Percentiles rank a stretch among this genome's conserved stretches.
phyloP scores from a whole-genome alignment of 352 stramenopile species.

The Phytophthora macrochlamydospora region DNA sequence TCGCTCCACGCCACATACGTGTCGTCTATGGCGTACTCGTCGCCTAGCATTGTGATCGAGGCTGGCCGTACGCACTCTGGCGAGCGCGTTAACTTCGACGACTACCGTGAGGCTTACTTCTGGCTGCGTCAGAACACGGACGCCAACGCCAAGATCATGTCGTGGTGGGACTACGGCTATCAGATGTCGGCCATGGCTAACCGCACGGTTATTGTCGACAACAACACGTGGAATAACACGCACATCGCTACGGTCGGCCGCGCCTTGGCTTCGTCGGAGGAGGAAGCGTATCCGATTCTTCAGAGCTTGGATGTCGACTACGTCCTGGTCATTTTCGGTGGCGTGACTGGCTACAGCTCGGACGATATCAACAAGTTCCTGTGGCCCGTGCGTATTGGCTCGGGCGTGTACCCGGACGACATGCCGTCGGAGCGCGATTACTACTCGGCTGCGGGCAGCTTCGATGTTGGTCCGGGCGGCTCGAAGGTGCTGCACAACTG shows the following conservation, averaged over 20 bases:
- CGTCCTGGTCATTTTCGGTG: constrained; percentile 92
- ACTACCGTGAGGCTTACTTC: constrained; percentile 97
- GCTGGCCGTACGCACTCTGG: constrained; percentile 70
- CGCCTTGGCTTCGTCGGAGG: constrained; percentile 81
- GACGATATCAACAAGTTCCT: constrained; percentile 95
- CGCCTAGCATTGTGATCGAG: constrained; percentile 93
- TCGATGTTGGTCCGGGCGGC: constrained; percentile 82
- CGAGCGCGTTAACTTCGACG: constrained; percentile 92
- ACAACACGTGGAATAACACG: constrained; percentile 98
- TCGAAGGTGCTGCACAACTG: constrained; percentile 91
- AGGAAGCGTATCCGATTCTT: constrained; percentile 90
- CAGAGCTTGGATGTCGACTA: constrained; percentile 93
- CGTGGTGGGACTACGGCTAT: constrained; percentile 94
- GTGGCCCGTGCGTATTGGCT: constrained; percentile 93
- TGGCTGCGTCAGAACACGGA: constrained; percentile 91
- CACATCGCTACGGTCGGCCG: constrained; percentile 95
- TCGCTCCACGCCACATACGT: constrained; percentile 90
- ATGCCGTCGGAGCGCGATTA: constrained; percentile 91
- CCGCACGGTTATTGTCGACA: constrained; percentile 92
- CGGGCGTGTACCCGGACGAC: constrained; percentile 80
- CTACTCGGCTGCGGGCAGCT: constrained; percentile 80
- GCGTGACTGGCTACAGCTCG: constrained; percentile 84
- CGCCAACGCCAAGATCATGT: constrained; percentile 87
- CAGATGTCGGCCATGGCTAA: constrained; percentile 93
- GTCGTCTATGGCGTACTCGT: constrained; percentile 91